These are phyloP conservation scores for Stagonosporopsis tanaceti DNA, from an alignment of 2,329 filamentous ascomycete genomes.

Conservation along the genomic window DNA sequence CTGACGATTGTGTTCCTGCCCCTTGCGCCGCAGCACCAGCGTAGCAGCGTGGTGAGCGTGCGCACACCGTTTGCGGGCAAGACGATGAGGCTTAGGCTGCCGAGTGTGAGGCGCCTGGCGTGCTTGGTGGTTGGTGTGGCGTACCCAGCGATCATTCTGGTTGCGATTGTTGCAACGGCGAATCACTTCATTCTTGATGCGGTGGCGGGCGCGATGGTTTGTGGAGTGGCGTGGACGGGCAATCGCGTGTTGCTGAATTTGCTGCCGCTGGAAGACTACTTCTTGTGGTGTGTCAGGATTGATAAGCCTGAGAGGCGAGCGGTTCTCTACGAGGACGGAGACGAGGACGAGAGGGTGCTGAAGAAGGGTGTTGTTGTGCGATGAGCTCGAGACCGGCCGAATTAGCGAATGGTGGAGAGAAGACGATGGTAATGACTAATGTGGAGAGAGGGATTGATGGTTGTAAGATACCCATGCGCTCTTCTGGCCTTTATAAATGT, in stretches of 20 bases:
- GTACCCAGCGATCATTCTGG: conserved; percentile 71
- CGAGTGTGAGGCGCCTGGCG: conserved; percentile 60
- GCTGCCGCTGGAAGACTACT: conserved; percentile 72
- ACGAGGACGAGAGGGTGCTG: conserved; percentile 31
- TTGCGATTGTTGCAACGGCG: conserved; percentile 74
- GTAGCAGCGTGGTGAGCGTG: conserved; percentile 47
- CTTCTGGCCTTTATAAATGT: background rate
- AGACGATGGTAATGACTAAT: background rate
- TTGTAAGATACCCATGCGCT: background rate
- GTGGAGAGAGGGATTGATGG: background rate
- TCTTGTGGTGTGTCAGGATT: conserved; percentile 68
- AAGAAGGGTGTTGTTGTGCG: conserved; percentile 28
- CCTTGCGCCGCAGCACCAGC: conserved; percentile 62
- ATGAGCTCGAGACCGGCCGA: background rate
- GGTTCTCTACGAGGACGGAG: conserved; percentile 28
- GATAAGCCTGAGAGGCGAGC: conserved; percentile 64
- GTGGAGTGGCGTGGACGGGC: conserved; percentile 67
- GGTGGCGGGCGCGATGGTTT: conserved; percentile 72
- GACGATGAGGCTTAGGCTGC: conserved; percentile 50
- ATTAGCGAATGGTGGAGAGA: background rate
- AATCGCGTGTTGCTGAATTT: conserved; percentile 68
- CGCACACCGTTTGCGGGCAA: conserved; percentile 37
- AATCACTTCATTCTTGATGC: conserved; percentile 78
- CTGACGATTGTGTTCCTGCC: conserved; percentile 73
- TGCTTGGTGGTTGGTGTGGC: conserved; percentile 64